phyloP scores from a whole-genome alignment of 2,329 filamentous ascomycete species.

The Aspergillus hiratsukae region DNA sequence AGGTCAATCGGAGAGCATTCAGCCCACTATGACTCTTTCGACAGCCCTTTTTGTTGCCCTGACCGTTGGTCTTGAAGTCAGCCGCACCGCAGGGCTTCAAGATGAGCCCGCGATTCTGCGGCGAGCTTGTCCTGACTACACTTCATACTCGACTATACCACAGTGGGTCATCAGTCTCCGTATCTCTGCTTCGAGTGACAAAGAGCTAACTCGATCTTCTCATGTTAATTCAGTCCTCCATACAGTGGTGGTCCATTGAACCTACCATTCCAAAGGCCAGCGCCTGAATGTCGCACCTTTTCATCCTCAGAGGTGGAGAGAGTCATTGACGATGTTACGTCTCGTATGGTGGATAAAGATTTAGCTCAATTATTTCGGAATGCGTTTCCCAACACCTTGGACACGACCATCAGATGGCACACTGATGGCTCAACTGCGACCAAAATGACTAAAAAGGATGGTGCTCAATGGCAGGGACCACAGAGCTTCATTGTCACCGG shows the following conservation, averaged over 20 bases:
- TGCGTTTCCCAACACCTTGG: slow-evolving; percentile 84
- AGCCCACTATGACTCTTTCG: slow-evolving; percentile 5
- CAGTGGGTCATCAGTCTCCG: slow-evolving; percentile 51
- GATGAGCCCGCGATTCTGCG: slow-evolving; percentile 27
- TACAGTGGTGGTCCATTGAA: slow-evolving; percentile 72
- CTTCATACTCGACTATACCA: slow-evolving; percentile 51
- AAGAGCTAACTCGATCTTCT: neutral
- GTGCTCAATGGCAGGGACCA: slow-evolving; percentile 70
- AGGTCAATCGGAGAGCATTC: neutral
- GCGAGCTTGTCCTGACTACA: slow-evolving; percentile 63
- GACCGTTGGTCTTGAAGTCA: slow-evolving; percentile 7
- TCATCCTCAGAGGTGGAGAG: slow-evolving; percentile 79
- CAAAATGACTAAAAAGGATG: slow-evolving; percentile 42
- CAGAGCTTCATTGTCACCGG: slow-evolving; percentile 93
- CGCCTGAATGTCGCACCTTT: slow-evolving; percentile 80
- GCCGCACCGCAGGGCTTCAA: slow-evolving; percentile 11
- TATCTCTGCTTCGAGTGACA: neutral
- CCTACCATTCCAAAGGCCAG: slow-evolving; percentile 82
- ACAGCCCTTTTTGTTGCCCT: slow-evolving; percentile 13
- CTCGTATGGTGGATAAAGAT: slow-evolving; percentile 76
- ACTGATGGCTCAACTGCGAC: slow-evolving; percentile 53
- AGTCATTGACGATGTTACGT: slow-evolving; percentile 77
- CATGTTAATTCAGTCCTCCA: slow-evolving; percentile 56
- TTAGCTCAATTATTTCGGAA: slow-evolving; percentile 93
- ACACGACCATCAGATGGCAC: slow-evolving; percentile 87